A percentile compares a stretch with the other conserved stretches of the same genome.
These are phyloP conservation scores for Rhodotorula taiwanensis DNA, from an alignment of 768 basidiomycete species.

Conservation along the genomic window DNA sequence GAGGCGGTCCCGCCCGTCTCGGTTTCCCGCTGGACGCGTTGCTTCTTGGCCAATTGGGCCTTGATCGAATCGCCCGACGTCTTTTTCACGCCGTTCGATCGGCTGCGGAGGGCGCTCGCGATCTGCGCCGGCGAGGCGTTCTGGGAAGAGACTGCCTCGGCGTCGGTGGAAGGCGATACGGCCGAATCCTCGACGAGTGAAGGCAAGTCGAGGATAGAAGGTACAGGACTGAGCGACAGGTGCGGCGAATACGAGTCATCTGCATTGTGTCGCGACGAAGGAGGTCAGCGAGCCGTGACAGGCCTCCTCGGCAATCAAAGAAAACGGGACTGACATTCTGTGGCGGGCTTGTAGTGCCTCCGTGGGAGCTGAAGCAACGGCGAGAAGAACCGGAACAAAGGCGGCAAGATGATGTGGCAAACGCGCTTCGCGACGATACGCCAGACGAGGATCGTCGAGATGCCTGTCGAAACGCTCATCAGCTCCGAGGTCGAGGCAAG, in stretches of 20 bases:
- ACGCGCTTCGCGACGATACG: constrained; percentile 74
- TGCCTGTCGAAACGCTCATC: constrained; percentile 50
- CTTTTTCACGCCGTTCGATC: too few species aligned
- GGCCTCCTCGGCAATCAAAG: fast-evolving
- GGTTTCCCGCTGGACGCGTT: background rate
- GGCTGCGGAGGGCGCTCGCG: background rate
- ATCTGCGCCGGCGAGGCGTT: too few species aligned
- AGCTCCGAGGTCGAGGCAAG: background rate
- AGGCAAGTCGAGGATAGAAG: constrained; percentile 77
- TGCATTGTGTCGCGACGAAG: background rate
- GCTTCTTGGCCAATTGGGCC: background rate
- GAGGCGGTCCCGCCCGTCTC: background rate
- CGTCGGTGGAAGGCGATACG: constrained; percentile 35
- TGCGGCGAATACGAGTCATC: constrained; percentile 32
- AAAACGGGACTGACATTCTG: constrained; percentile 55
- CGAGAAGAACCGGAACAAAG: constrained; percentile 64
- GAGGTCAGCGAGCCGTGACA: background rate
- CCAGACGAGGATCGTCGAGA: constrained; percentile 76
- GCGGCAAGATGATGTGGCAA: constrained; percentile 69
- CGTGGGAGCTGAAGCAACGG: constrained; percentile 67
- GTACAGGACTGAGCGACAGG: constrained; percentile 58
- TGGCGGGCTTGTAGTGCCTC: constrained; percentile 68
- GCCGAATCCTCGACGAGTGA: constrained; percentile 24
- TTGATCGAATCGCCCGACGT: background rate
- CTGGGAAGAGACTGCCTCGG: too few species aligned